Conservation (phyloP, 306 rosid genomes). For the Phaseolus lunatus region DNA sequence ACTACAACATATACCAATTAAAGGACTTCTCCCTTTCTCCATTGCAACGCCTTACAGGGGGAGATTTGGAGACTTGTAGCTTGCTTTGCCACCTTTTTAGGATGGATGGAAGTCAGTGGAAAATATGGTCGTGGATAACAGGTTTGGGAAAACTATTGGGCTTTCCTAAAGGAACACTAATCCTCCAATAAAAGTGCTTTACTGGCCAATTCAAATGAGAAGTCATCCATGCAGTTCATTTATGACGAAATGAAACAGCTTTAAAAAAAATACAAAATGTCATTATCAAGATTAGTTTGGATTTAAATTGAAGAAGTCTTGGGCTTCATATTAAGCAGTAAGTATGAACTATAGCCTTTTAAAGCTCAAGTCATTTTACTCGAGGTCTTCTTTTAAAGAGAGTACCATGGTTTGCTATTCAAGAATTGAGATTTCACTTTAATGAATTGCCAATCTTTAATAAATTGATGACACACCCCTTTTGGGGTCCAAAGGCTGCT, state of each 20-base stretch:
- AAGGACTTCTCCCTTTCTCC: background rate
- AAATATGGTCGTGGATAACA: background rate
- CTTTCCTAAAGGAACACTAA: background rate
- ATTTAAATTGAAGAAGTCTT: background rate
- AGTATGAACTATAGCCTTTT: background rate
- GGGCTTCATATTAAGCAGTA: background rate
- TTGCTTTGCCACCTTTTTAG: background rate
- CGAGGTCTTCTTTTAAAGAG: constrained; percentile 10
- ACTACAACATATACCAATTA: background rate
- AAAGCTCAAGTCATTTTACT: constrained; percentile 3
- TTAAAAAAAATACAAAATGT: background rate
- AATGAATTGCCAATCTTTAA: background rate
- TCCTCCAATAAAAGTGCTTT: background rate
- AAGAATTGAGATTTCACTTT: background rate
- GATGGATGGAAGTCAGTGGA: background rate
- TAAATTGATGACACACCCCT: background rate
- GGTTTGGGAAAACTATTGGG: background rate
- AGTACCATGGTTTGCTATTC: background rate
- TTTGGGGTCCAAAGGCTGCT: background rate
- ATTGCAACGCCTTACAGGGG: background rate
- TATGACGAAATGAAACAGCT: background rate
- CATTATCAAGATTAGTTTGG: background rate
- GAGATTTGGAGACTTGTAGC: background rate
- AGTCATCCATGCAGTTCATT: background rate
- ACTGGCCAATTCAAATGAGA: background rate